A percentile compares a stretch with the other conserved stretches of the same genome.
phyloP scores from a whole-genome alignment of 139 green algal species.

The Coccomyxa sp. region DNA sequence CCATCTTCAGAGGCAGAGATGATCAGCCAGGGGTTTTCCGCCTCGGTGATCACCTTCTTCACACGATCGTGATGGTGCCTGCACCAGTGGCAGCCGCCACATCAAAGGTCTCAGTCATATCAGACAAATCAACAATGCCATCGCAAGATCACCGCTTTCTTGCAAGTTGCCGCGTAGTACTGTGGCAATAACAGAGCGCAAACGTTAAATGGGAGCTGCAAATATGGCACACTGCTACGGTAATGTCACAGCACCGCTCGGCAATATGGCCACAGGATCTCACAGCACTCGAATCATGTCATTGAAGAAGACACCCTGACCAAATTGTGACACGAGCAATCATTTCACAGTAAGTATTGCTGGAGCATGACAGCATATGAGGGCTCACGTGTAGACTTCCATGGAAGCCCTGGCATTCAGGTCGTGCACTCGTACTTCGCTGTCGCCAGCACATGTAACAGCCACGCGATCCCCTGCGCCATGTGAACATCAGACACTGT shows the following conservation, averaged over 20 bases:
- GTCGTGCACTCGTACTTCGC: slow-evolving; percentile 17
- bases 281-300: too few species aligned
- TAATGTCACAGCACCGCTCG: too few species aligned
- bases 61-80: slow-evolving; percentile 14
- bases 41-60: slow-evolving; percentile 27
- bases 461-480: slow-evolving; percentile 4
- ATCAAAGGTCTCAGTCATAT: not conserved
- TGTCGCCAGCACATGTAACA: slow-evolving; percentile 22
- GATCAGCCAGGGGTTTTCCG: slow-evolving; percentile 23
- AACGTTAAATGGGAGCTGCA: not conserved
- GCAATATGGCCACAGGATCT: too few species aligned
- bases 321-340: too few species aligned
- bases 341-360: too few species aligned
- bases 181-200: not conserved
- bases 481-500: too few species aligned
- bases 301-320: too few species aligned
- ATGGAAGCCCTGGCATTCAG: not conserved
- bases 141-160: not conserved
- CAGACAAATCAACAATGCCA: not conserved
- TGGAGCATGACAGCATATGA: not conserved
- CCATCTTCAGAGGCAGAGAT: slow-evolving; percentile 22
- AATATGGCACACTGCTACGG: not conserved
- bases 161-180: not conserved
- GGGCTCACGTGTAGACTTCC: not conserved
- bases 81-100: not conserved